Base-by-base conservation (phyloP, 208 protist genomes). In the Wallacemonas rigidus region DNA sequence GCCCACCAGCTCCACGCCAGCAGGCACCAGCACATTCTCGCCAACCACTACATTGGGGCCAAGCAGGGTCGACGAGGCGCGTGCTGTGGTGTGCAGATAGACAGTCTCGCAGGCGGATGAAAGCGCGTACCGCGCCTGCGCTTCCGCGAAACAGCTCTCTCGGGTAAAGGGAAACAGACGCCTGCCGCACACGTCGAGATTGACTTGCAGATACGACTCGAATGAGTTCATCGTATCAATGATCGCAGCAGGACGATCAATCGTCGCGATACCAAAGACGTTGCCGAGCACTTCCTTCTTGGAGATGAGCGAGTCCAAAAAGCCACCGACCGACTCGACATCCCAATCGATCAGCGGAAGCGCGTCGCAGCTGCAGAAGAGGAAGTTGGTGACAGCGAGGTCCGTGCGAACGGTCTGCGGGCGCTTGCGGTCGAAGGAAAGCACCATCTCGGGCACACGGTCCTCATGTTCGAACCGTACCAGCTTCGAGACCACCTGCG, bases 131-230 rank as follows among this genome's bases (percentile, higher is more conserved):
- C 69, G 69, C n/a, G 81, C 81, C 39, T 79, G 50, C 68, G 75
- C 78, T 67, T 94, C 89, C 7, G 88, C 88, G 74, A 96, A 96
- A 61, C 79, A 85, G 76, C 80, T 92, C 68, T 96, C 92, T 4
- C 89, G 87, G 3, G 86, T 95, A 58, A 94, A 80, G 9, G 92
- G 92, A 60, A 88, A 93, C 40, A 96, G 81, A 0, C 82, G 84
- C 12, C 92, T 87, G 14, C 75, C 81, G 67, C 87, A 92, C 8
- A 96, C 83, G 47, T 91, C 88, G 39, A 91, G 69, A 71, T 94
- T 96, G 45, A 81, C 77, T 50, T 90, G 82, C 44, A 96, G 81
- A 73, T 95, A 96, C n/a, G 77, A 69, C 26, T 82, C 74, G 43
- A 89, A 69, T 58, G 79, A 88, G 68, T 62, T 86, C 36, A 96